phyloP scores from a whole-genome alignment of 139 green algal genomes.

The Picocystis salinarum region DNA sequence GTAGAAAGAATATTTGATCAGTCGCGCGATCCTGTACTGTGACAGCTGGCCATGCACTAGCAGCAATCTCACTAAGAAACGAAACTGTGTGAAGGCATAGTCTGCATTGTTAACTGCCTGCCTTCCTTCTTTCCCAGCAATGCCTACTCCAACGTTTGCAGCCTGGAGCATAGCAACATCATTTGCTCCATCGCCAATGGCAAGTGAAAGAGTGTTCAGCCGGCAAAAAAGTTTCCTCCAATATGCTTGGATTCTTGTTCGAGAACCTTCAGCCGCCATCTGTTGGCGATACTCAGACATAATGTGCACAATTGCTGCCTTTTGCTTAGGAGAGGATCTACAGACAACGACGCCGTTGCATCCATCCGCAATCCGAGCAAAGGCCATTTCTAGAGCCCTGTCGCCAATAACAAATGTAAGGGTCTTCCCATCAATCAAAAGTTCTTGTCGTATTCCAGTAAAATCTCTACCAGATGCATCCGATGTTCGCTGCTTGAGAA shows the following conservation, averaged over 20 bases:
- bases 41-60: slow-evolving; percentile 3
- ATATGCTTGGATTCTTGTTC: too few species aligned
- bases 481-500: background rate
- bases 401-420: slow-evolving; percentile 41
- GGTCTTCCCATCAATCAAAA: slow-evolving; percentile 69
- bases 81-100: background rate
- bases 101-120: slow-evolving; percentile 3
- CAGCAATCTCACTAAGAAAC: slow-evolving; percentile 1
- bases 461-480: background rate
- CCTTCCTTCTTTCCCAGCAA: slow-evolving; percentile 2
- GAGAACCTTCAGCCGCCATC: too few species aligned
- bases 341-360: slow-evolving; percentile 41
- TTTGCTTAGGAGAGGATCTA: slow-evolving; percentile 41
- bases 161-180: slow-evolving; percentile 7
- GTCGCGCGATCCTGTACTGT: background rate
- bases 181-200: slow-evolving; percentile 9
- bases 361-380: slow-evolving; percentile 22
- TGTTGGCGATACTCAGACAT: slow-evolving; percentile 43
- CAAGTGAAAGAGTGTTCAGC: too few species aligned
- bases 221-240: too few species aligned
- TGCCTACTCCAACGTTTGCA: slow-evolving; percentile 1
- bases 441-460: slow-evolving; percentile 11
- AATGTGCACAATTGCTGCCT: slow-evolving; percentile 44
- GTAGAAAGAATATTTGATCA: slow-evolving; percentile 6
- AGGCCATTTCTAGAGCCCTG: slow-evolving; percentile 7